These are phyloP conservation scores for Astragalus membranaceus DNA, from an alignment of 306 rosid species.

Conservation along the genomic window DNA sequence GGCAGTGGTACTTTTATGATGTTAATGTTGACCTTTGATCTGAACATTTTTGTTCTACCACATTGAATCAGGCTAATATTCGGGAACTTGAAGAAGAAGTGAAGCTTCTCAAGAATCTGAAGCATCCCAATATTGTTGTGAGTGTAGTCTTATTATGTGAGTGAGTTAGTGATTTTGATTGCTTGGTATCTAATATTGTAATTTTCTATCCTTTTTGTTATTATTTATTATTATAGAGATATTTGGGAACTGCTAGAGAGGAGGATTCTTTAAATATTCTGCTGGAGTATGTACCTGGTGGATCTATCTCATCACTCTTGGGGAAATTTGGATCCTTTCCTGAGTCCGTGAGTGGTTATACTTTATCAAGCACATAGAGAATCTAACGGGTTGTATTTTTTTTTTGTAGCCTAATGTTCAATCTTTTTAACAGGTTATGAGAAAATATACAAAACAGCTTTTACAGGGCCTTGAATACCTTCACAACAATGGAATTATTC, in stretches of 20 bases:
- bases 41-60: background rate
- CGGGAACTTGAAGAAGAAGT: constrained; percentile 90
- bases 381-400: background rate
- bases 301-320: constrained; percentile 81
- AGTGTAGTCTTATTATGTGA: constrained; percentile 27
- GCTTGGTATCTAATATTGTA: background rate
- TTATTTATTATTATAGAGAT: constrained; percentile 47
- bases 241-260: constrained; percentile 90
- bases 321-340: constrained; percentile 95
- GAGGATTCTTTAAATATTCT: constrained; percentile 75
- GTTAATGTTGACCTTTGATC: constrained; percentile 15
- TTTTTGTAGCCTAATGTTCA: background rate
- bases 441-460: constrained; percentile 76
- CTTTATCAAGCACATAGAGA: background rate
- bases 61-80: constrained; percentile 60
- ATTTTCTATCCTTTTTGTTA: background rate
- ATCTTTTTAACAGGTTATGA: constrained; percentile 51
- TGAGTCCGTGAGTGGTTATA: constrained; percentile 65
- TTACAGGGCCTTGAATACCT: constrained; percentile 86
- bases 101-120: constrained; percentile 80
- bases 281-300: constrained; percentile 91
- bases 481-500: constrained; percentile 83
- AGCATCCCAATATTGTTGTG: constrained; percentile 89
- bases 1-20: background rate
- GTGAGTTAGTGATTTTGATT: background rate